Conservation (phyloP, 2,329 filamentous ascomycete genomes). For the Hymenoscyphus albidus region DNA sequence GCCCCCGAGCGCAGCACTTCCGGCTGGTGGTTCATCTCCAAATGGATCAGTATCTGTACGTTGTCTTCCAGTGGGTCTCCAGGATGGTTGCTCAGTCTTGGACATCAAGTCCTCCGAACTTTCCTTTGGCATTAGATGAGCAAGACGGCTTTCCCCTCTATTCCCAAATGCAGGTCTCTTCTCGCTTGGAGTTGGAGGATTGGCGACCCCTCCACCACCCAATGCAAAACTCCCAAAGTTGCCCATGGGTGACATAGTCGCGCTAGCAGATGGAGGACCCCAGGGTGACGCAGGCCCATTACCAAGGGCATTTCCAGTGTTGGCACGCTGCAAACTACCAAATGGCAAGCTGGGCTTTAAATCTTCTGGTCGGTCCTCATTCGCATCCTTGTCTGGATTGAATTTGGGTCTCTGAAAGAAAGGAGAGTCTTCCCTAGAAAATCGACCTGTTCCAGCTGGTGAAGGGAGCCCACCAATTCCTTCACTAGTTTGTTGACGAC, state of each 20-base stretch:
- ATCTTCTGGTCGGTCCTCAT: slow-evolving; percentile 51
- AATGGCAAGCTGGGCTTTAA: slow-evolving; percentile 39
- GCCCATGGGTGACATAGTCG: slow-evolving; percentile 69
- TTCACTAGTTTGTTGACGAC: slow-evolving; percentile 78
- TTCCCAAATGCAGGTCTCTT: slow-evolving; percentile 68
- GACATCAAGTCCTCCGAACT: slow-evolving; percentile 59
- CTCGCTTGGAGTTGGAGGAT: slow-evolving; percentile 56
- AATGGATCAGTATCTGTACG: slow-evolving; percentile 74
- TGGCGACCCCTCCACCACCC: slow-evolving; percentile 42
- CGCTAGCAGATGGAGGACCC: slow-evolving; percentile 46
- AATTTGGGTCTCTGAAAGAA: slow-evolving; percentile 56
- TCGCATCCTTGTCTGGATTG: slow-evolving; percentile 49
- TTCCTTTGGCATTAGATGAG: slow-evolving; percentile 78
- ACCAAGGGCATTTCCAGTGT: slow-evolving; percentile 45
- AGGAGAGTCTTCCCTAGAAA: slow-evolving; percentile 58
- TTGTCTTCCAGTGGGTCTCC: slow-evolving; percentile 50
- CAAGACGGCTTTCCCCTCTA: slow-evolving; percentile 77
- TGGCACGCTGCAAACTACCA: slow-evolving; percentile 50
- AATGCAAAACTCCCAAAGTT: slow-evolving; percentile 90
- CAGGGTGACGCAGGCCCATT: slow-evolving; percentile 46
- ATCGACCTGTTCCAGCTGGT: slow-evolving; percentile 56
- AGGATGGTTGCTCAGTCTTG: slow-evolving; percentile 52
- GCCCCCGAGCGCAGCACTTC: slow-evolving; percentile 69
- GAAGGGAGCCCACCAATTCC: slow-evolving; percentile 61
- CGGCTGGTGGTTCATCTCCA: slow-evolving; percentile 60